Evolutionary conservation across 805 yeast genomes (phyloP).

Genomic region (Cyberlindnera japonica): DNA sequence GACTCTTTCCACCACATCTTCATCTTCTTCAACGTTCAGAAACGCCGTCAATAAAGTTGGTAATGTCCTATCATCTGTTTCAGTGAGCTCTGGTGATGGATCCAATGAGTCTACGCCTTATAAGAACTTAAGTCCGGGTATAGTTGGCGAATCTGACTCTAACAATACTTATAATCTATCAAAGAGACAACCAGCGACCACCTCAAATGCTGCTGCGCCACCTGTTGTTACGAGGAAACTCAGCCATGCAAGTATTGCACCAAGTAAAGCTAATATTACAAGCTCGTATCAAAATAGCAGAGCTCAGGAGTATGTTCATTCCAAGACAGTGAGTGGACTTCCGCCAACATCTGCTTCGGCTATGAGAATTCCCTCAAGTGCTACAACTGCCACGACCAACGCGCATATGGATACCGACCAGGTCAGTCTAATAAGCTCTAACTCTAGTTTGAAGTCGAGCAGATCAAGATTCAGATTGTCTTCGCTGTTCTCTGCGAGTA

Average conservation of each 20-base stretch:
- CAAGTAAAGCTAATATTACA: constrained; percentile 9
- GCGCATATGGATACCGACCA: constrained; percentile 15
- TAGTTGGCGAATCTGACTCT: constrained; percentile 20
- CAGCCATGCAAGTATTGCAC: constrained; percentile 10
- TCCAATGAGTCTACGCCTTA: constrained; percentile 23
- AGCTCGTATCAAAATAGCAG: constrained; percentile 17
- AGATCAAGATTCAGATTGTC: constrained; percentile 28
- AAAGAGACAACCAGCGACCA: too few species aligned
- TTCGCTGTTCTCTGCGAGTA: constrained; percentile 22
- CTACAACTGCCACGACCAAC: too few species aligned
- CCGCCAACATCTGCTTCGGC: constrained; percentile 13
- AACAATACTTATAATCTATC: too few species aligned
- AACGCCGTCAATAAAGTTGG: constrained; percentile 24
- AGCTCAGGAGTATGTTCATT: constrained; percentile 14
- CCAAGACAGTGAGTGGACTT: constrained; percentile 9
- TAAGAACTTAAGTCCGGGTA: constrained; percentile 21
- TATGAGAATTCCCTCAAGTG: constrained; percentile 3
- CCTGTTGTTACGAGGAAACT: constrained; percentile 9
- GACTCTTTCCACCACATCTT: constrained; percentile 13
- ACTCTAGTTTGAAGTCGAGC: constrained; percentile 22
- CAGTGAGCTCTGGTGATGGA: constrained; percentile 20
- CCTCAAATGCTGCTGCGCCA: too few species aligned
- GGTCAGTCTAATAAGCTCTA: constrained; percentile 17
- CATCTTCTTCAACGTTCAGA: constrained; percentile 22
- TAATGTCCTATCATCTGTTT: constrained; percentile 24